Evolutionary conservation across 2,329 filamentous ascomycete species (phyloP).

Genomic region (Fusarium drepaniforme): DNA sequence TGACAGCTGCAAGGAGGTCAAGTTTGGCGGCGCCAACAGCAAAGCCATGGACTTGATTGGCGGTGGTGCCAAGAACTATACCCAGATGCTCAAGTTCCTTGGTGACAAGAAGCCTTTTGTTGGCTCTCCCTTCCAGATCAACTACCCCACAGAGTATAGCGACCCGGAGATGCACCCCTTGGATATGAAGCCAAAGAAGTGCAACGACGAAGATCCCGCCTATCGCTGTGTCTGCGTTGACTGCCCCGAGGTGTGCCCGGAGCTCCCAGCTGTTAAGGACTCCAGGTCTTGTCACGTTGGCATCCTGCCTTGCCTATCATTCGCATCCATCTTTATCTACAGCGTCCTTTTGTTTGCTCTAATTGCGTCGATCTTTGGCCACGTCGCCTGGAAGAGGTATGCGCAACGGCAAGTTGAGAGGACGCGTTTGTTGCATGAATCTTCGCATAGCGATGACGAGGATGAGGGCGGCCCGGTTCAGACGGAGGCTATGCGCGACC

Average conservation of each 20-base stretch:
- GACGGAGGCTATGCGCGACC: constrained; percentile 81
- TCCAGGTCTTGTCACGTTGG: constrained; percentile 84
- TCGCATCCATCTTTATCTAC: constrained; percentile 91
- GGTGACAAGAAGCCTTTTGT: constrained; percentile 87
- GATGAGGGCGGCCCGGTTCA: constrained; percentile 87
- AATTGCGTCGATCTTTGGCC: constrained; percentile 75
- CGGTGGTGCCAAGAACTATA: constrained; percentile 92
- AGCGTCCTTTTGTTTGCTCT: constrained; percentile 78
- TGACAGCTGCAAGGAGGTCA: constrained; percentile 98
- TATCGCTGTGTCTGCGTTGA: constrained; percentile 96
- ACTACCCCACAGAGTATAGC: constrained; percentile 77
- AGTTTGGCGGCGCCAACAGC: constrained; percentile 93
- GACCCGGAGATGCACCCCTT: constrained; percentile 79
- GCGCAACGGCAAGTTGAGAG: constrained; percentile 82
- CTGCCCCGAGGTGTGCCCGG: constrained; percentile 87
- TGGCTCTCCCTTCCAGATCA: constrained; percentile 98
- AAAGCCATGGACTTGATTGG: constrained; percentile 97
- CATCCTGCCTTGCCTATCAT: constrained; percentile 90
- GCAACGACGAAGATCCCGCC: constrained; percentile 87
- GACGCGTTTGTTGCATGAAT: constrained; percentile 87
- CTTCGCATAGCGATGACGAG: constrained; percentile 88
- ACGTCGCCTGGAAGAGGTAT: constrained; percentile 81
- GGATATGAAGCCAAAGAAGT: constrained; percentile 82
- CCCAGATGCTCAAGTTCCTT: constrained; percentile 88
- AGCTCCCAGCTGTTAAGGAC: constrained; percentile 80